phyloP scores from a whole-genome alignment of 805 yeast genomes.

The Ogataea paraovalis region DNA sequence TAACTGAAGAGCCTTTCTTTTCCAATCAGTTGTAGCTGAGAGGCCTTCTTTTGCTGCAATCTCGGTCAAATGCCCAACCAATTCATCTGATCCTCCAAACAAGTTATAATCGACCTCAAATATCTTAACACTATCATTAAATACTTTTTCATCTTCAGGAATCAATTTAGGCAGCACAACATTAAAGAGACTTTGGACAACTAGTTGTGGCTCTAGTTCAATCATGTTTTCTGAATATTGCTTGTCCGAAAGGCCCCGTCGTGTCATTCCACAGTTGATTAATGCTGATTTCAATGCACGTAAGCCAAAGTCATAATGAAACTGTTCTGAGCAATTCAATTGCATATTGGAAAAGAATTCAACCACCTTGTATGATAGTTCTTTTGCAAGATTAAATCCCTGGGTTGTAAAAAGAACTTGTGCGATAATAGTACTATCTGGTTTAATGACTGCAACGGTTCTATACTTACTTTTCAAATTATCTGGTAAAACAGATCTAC shows the following conservation, averaged over 20 bases:
- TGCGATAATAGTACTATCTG: slow-evolving; percentile 66
- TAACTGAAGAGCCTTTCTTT: slow-evolving; percentile 56
- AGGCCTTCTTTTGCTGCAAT: slow-evolving; percentile 33
- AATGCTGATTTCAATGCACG: slow-evolving; percentile 73
- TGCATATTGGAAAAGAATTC: slow-evolving; percentile 49
- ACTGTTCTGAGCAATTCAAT: slow-evolving; percentile 43
- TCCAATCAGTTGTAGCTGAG: slow-evolving; percentile 38
- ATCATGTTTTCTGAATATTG: background rate
- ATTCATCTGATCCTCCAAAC: slow-evolving; percentile 12
- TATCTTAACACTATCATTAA: slow-evolving; percentile 23
- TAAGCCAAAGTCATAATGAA: slow-evolving; percentile 88
- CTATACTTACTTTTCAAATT: slow-evolving; percentile 78
- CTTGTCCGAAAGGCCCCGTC: slow-evolving; percentile 15
- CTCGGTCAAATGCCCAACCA: slow-evolving; percentile 26
- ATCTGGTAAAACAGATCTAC: slow-evolving; percentile 80
- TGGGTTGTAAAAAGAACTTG: slow-evolving; percentile 69
- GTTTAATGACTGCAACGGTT: slow-evolving; percentile 65
- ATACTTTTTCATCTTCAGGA: slow-evolving; percentile 44
- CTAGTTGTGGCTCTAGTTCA: slow-evolving; percentile 30
- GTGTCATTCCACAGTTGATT: slow-evolving; percentile 47
- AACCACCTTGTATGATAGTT: slow-evolving; percentile 46
- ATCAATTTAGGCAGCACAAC: slow-evolving; percentile 67
- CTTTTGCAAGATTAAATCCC: slow-evolving; percentile 53
- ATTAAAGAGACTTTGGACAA: slow-evolving; percentile 53
- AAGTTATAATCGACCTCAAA: slow-evolving; percentile 23